phyloP scores from a whole-genome alignment of 164 flowering plant genomes.

The Houttuynia cordata region DNA sequence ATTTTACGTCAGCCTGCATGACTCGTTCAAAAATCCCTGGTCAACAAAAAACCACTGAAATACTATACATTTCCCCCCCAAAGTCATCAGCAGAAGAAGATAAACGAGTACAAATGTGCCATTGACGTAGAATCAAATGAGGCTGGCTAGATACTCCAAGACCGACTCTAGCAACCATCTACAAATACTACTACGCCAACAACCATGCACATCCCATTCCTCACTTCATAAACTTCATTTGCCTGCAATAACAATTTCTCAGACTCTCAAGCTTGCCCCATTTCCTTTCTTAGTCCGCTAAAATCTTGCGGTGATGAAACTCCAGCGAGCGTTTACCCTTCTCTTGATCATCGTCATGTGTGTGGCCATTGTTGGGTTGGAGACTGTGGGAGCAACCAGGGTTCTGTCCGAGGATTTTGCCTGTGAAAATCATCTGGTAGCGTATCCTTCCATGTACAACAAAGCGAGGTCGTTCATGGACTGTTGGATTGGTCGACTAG shows the following conservation, averaged over 20 bases:
- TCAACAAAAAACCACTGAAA: not conserved
- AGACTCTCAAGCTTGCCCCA: not conserved
- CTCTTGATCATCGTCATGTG: constrained; percentile 4
- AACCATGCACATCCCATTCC: not conserved
- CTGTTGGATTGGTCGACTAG: constrained; percentile 8
- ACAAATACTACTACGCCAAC: not conserved
- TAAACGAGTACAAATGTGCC: not conserved
- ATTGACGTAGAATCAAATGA: not conserved
- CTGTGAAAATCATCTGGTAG: not conserved
- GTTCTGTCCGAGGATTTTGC: constrained; percentile 4
- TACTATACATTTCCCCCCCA: not conserved
- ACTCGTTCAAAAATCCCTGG: constrained; percentile 1
- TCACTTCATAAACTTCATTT: not conserved
- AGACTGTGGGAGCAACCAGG: constrained; percentile 6
- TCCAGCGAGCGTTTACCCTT: not conserved
- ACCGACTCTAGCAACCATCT: not conserved
- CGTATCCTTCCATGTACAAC: constrained; percentile 7
- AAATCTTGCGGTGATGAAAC: constrained; percentile 1
- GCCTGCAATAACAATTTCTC: not conserved
- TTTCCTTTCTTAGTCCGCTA: not conserved
- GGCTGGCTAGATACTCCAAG: not conserved
- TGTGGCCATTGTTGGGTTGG: not conserved
- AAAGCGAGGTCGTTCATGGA: constrained; percentile 4
- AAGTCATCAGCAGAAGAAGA: not conserved
- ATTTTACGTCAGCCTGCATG: not conserved